Evolutionary conservation across 805 yeast species (phyloP), one percentile per base, ranked within the genome.

Genomic region (Candida peoriensis): DNA sequence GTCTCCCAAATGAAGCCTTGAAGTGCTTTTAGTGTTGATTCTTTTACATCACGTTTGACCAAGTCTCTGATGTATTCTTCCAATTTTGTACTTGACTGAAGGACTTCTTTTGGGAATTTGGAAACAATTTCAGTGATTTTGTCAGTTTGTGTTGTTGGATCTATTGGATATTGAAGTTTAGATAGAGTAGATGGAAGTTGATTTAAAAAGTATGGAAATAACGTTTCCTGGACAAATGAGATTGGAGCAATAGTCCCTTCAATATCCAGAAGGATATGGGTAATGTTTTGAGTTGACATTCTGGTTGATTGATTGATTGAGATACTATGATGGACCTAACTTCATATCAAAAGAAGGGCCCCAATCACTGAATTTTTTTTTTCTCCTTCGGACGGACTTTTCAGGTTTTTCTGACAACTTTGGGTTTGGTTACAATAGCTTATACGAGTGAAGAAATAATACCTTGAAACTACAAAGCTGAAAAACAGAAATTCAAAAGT

Each of bases 201-300:
- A 4, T 54, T 34, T 4, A 79, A 54, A 43, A 93, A 89, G 52
- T 74, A 88, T 0, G 96, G 96, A 58, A 77, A 81, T 22, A 89
- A 60, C 2, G 63, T 66, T 20, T 84, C 88, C 48, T 83, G 82
- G 27, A 89, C 97, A 52, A 89, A 89, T 1, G 89, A 70, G 15
- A 89, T 88, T 4, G 96, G 89, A 52, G 97, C 89, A 20, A 89
- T 78, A 0, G 97, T 89, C 13, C 97, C 97, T 54, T 89, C 97
- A 23, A 87, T 86, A 46, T 86, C 95, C 6, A 88, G 65, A 2
- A 82, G 55, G 8, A 74, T 51, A 1, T 68, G 11, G n/a, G 12
- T 25, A 13, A 25, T 25, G 8, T 25, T 25, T 5, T 25, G 8
- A 8, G 16, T 5, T 25, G 28, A 10, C 20, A 25, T 25, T 25